Evolutionary conservation across 1,284 basidiomycete genomes (phyloP), one percentile per base, ranked within the genome.

Genomic region (Apiotrichum sp.): DNA sequence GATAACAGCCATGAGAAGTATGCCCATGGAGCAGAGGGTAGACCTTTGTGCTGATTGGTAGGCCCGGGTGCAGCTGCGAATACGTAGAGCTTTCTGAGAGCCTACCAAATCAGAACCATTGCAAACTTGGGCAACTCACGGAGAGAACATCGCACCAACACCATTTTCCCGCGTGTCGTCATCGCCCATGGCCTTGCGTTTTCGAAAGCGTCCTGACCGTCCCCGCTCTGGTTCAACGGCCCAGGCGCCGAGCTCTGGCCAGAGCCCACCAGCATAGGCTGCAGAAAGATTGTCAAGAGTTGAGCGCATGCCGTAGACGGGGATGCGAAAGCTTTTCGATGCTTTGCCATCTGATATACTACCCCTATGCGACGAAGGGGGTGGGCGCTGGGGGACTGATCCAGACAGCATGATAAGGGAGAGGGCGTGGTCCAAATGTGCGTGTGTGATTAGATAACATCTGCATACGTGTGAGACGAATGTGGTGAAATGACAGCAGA

Each of bases 381-480:
- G 52, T 5, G 34, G 39, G 49, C 61, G 58, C 1, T 65, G 63
- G 2, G 72, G 72, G 3, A 71, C 59, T 4, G 73, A 75, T 4
- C 74, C 75, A 7, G 74, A 72, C 3, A 72, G 61, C 54, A 77
- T 60, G 60, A 75, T 71, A 41, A 77, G 64, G 1, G 72, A 72
- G 22, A 65, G 58, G 22, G 60, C 65, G 53, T 77, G 75, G 52
- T 77, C 75, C 39, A 77, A 59, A 56, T 77, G 75, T 1, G 75
- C 73, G 49, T 77, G 75, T 2, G 74, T 75, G 50, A 77, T 65
- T 50, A 77, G 66, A 58, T 75, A 75, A 52, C 70, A 74, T 35
- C 74, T 76, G 50, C 3, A 11, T 10, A 31, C n/a, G n/a, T n/a
- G 47, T 49, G 31, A 49, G 42, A 32, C 7, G 38, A n/a, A n/a